Evolutionary conservation across 305 asterid genomes (phyloP), one percentile per base, ranked within the genome.

Genomic region (Solanum hybrid): DNA sequence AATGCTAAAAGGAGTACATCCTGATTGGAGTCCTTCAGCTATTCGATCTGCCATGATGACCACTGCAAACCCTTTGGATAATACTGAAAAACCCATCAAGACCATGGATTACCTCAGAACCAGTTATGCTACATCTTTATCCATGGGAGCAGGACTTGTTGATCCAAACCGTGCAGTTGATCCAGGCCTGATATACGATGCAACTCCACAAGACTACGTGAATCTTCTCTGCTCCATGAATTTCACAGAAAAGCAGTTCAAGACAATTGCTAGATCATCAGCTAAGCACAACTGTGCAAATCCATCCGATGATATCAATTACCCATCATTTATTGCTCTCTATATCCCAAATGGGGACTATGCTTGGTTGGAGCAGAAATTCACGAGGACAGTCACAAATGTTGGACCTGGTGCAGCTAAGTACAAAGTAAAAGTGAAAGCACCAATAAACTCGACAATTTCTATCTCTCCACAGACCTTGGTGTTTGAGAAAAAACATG

Each of bases 131-230:
- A 69, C 79, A 12, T 89, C 91, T 40, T 67, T 91, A 86, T 88
- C 91, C 37, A 89, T 91, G 26, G 92, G 90, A 51, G 79, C 91
- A 0, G 90, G 90, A 14, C 83, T 78, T 28, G 31, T 89, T 11
- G 82, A 86, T 34, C 92, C 92, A 42, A 91, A 86, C 80, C 76
- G 90, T 64, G 91, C 91, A 18, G 46, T 91, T 51, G 81, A 81
- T 87, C 92, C 91, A 11, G 91, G 90, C 29, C 91, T 89, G 7
- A n/a, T 91, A 57, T 89, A 91, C 26, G 90, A 91, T 13, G 86
- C 82, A 5, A 24, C 79, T 67, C 69, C 57, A 37, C 76, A 89
- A 35, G 90, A 91, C 78, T 89, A 91, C 3, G 75, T 91, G 82
- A 87, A 89, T 18, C 89, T 87, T 76, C 73, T 87, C 26, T 91